Evolutionary conservation across 108 stramenopile species (phyloP), one percentile per base, ranked within the genome.

Genomic region (Seminavis robusta): DNA sequence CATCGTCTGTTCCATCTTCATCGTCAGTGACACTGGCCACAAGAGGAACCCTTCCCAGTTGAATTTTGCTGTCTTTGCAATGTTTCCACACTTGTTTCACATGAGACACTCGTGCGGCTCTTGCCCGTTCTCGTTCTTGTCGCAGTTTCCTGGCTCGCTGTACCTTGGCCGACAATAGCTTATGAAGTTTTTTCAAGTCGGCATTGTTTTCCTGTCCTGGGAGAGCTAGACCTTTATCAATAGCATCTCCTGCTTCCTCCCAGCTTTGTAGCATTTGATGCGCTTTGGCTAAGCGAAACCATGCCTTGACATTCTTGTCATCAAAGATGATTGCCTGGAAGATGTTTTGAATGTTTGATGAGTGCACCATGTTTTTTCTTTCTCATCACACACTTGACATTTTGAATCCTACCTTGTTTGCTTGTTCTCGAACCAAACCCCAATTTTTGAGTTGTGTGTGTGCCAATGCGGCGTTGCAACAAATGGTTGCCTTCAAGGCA

Each of bases 21-120:
- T 88, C 84, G 59, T 93, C 91, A 23, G 73, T 74, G 24, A 88
- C 80, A 21, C 77, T 78, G 16, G 82, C 69, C 3, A 94, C 89
- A 20, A 94, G 69, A 0, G 93, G 69, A 16, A 90, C 73, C 29
- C 89, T 61, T 4, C 93, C 93, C 41, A 94, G 63, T 29, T 69
- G 43, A 61, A 90, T 83, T 10, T 59, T 58, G 30, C 60, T 65
- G 21, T 83, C 80, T 48, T 87, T 79, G 60, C 85, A 88, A 52
- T 84, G 86, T 59, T 83, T 90, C 93, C 93, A 94, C 1, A 90
- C 80, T 31, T 67, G 48, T 60, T 94, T 90, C 49, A 94, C 81
- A n/a, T 67, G 48, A n/a, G 70, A 40, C 0, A 77, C 83, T 16
- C 93, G 80, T 47, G 89, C 83, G 7, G 86, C 87, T 44, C 89